Conservation (phyloP, 306 rosid genomes). For the Luffa acutangula region DNA sequence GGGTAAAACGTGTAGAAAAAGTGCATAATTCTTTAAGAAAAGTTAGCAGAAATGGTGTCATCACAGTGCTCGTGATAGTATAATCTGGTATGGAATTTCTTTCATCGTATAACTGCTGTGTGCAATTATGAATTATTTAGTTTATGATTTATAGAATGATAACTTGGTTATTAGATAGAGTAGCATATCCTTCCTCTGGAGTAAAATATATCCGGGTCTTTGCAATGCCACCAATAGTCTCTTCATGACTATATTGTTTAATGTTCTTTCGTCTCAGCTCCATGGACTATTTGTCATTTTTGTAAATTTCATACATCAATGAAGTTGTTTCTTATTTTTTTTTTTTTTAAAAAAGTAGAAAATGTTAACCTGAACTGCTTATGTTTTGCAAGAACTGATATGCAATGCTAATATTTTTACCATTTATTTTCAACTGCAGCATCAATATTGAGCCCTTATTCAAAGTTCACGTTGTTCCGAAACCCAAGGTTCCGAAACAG, state of each 20-base stretch:
- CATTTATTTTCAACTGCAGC: conserved; percentile 39
- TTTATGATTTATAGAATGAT: not conserved
- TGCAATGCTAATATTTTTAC: not conserved
- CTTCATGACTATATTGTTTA: not conserved
- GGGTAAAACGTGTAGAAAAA: not conserved
- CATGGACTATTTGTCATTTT: too few relatives aligned
- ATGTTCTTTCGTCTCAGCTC: not conserved
- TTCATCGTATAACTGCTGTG: not conserved
- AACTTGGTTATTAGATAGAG: conserved; percentile 3
- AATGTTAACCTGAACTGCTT: not conserved
- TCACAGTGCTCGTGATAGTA: not conserved
- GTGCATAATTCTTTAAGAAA: not conserved
- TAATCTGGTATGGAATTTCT: not conserved
- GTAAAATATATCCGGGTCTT: not conserved
- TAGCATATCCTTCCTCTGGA: not conserved
- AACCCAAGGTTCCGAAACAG: conserved; percentile 37
- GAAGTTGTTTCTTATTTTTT: too few relatives aligned
- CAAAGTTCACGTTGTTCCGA: conserved; percentile 27
- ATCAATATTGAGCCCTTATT: conserved; percentile 34
- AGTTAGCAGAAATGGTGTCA: not conserved
- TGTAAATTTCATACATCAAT: too few relatives aligned
- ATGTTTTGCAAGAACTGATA: not conserved
- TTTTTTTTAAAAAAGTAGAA: too few relatives aligned
- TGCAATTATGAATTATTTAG: not conserved
- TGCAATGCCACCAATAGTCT: not conserved